Evolutionary conservation across 345 rosid species (phyloP), one percentile per base, ranked within the genome.

Genomic region (Hibiscus tridactylites): DNA sequence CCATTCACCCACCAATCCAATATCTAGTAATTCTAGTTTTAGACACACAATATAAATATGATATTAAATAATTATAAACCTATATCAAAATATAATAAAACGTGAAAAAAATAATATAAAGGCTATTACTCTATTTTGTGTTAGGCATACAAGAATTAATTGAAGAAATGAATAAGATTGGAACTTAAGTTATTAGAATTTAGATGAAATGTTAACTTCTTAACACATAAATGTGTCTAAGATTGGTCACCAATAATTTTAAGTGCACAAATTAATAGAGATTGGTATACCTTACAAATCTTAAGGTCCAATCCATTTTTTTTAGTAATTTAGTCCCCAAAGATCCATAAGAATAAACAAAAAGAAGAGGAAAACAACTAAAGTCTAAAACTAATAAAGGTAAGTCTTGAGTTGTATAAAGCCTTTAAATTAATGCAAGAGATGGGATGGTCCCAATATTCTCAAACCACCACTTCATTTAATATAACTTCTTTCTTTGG

Each of bases 391-490:
- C 57, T 24, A 47, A 47, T 24, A 47, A 67, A 67, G 71, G 26
- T 15, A 13, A 68, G 65, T 39, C 12, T 9, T 28, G 28, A 62
- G 67, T 35, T 62, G 29, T 21, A 19, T 56, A 54, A 17, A 54
- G 1, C 15, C 3, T 54, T 54, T 6, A 33, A 62, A 56, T 37
- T 17, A 67, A 61, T 46, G 6, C n/a, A 39, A 17, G 64, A 63
- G 15, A 65, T 73, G 80, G 80, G 10, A 65, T 73, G 80, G 80
- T 77, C 75, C 77, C 73, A 50, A 56, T 11, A 49, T 68, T 70
- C 71, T 75, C 71, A 50, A 58, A 37, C 16, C 31, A 33, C 46
- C 57, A 44, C 66, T 74, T 28, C 61, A 7, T 9, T 31, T 9
- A 9, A 26, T 66, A 44, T 56, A 9, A 9, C 9, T 56, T 56